Conservation (phyloP, 257 asterid species). For the Solanum tarijense region DNA sequence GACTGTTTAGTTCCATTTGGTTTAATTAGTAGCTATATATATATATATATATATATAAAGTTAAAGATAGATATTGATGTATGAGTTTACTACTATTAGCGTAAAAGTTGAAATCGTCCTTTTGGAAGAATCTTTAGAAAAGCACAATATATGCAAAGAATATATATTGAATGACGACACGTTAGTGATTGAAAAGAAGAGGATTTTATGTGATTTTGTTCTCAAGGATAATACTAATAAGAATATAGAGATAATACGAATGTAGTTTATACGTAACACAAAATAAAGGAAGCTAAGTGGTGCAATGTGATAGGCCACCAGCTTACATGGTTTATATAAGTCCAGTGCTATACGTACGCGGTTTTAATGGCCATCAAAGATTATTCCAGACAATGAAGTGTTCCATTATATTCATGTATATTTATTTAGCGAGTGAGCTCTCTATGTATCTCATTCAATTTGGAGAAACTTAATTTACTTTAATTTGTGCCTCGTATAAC, state of each 20-base stretch:
- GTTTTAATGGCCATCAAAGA: neutral
- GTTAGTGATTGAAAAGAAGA: neutral
- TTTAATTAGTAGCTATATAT: neutral
- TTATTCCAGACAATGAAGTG: neutral
- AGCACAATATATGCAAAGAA: neutral
- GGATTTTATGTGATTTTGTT: neutral
- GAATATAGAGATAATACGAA: neutral
- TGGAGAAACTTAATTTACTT: neutral
- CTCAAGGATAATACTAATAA: neutral
- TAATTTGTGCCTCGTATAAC: neutral
- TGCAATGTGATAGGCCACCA: neutral
- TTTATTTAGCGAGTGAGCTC: too few species aligned
- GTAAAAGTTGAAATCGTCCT: neutral
- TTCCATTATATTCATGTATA: too few species aligned
- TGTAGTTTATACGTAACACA: neutral
- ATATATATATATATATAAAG: neutral
- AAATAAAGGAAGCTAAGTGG: neutral
- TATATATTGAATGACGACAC: neutral
- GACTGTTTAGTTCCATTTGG: neutral
- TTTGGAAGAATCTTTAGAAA: neutral
- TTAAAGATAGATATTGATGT: neutral
- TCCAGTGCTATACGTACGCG: neutral
- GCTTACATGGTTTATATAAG: neutral
- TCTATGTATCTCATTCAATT: neutral
- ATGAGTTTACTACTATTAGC: neutral